These are phyloP conservation scores for Aspergillus sclerotioniger DNA, from an alignment of 495 filamentous ascomycete genomes.

Conservation along the genomic window DNA sequence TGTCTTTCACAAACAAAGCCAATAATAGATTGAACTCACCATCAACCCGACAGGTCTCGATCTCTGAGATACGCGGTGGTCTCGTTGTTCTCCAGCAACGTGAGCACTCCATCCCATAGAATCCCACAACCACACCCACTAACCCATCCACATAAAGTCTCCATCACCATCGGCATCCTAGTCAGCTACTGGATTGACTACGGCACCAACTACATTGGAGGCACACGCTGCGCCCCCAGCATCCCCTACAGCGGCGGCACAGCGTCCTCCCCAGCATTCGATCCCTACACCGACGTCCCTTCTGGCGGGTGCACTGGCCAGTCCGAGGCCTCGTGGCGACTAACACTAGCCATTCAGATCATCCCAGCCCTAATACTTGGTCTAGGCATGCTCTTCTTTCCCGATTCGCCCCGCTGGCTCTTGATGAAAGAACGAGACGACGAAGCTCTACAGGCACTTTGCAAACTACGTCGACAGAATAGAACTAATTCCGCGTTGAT, in stretches of 20 bases:
- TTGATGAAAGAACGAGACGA: conserved; percentile 69
- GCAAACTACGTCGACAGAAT: conserved; percentile 56
- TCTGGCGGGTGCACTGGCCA: conserved; percentile 48
- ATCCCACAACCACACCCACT: neutral
- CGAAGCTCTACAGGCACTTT: conserved; percentile 67
- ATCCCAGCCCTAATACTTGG: conserved; percentile 59
- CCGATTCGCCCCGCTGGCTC: conserved; percentile 79
- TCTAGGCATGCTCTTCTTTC: conserved; percentile 75
- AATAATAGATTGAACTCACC: conserved; percentile 16
- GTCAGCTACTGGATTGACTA: conserved; percentile 84
- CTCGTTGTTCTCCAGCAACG: conserved; percentile 78
- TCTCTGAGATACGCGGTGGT: conserved; percentile 63
- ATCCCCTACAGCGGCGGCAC: conserved; percentile 70
- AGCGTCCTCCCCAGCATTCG: conserved; percentile 33
- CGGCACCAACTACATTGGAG: conserved; percentile 42
- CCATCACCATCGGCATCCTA: conserved; percentile 81
- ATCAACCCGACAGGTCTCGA: conserved; percentile 39
- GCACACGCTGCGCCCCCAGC: conserved; percentile 37
- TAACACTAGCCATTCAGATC: conserved; percentile 63
- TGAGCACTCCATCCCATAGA: conserved; percentile 6
- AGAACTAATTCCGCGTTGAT: conserved; percentile 59
- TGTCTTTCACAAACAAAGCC: conserved; percentile 28
- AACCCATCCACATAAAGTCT: conserved; percentile 39
- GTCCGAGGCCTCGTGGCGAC: conserved; percentile 66
- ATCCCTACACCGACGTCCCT: conserved; percentile 45